Base-by-base conservation (phyloP, 106 monocot genomes). In the Dendrobium catenatum region DNA sequence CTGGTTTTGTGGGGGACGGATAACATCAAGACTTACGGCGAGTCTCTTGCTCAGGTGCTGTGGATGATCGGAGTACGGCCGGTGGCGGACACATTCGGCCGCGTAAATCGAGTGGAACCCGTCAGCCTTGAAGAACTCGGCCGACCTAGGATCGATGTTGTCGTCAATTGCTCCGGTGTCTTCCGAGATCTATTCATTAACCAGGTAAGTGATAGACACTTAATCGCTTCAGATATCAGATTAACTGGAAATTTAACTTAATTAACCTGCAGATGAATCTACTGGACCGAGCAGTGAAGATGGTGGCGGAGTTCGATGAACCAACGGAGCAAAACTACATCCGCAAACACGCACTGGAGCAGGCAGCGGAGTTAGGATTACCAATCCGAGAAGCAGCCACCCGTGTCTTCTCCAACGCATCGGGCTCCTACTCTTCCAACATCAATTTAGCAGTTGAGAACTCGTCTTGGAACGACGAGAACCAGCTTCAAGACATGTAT, bases 151-250 rank as follows among this genome's bases (percentile, higher is more conserved):
- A 83, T 92, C 33, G 89, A 92, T 76, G 89, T 92, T 0, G 92
- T 92, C 24, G 92, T 92, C 79, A 92, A 92, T 80, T 92, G 92
- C 84, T 92, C 92, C 49, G 89, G 92, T 6, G 92, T 92, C 51
- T 92, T 92, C 85, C 79, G 92, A 44, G 92, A 92, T 46, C 89
- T 92, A 43, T 92, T 92, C 89, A 89, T 92, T 84, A 92, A 92
- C 51, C 92, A 92, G 86, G 90, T 90, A 73, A 51, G 77, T 44
- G 6, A 11, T 9, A 33, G 10, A n/a, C 41, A 7, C 7, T 44
- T 42, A 41, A 15, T 4, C 19, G 18, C 19, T 22, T 22, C 1
- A 22, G n/a, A 0, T 24, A n/a, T 24, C 19, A n/a, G 4, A 61
- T 61, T 61, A n/a, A 61, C 22, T 61, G 22, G 4, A 61, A 22